Evolutionary conservation across 331 rosid genomes (phyloP).

Genomic region (Quercus phellos): DNA sequence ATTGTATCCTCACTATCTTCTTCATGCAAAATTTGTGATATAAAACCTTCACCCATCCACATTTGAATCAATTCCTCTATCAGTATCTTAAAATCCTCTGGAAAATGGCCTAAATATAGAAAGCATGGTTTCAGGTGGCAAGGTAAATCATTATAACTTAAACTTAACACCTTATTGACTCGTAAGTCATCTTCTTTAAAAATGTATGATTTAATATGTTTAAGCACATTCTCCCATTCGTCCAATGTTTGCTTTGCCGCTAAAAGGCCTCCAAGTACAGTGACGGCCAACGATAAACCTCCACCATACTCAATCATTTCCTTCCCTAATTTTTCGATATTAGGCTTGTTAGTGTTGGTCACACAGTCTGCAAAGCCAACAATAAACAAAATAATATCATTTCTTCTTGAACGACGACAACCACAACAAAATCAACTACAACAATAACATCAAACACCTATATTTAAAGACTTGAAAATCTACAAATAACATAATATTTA

Average conservation of each 20-base stretch:
- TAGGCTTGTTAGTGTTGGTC: too few species aligned
- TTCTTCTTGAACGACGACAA: neutral
- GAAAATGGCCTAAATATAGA: too few species aligned
- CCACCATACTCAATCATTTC: neutral
- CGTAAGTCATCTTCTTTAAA: neutral
- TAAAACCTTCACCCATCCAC: neutral
- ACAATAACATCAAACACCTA: neutral
- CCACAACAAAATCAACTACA: neutral
- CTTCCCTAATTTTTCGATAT: too few species aligned
- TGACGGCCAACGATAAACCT: neutral
- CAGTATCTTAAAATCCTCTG: too few species aligned
- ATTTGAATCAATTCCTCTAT: too few species aligned
- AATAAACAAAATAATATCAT: neutral
- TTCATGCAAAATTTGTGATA: constrained; percentile 17
- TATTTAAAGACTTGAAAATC: neutral
- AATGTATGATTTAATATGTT: neutral
- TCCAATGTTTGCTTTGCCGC: neutral
- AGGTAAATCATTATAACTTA: too few species aligned
- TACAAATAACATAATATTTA: too few species aligned
- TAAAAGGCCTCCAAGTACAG: neutral
- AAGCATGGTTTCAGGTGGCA: too few species aligned
- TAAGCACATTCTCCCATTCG: neutral
- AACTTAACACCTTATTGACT: too few species aligned
- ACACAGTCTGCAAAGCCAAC: neutral
- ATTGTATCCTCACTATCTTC: constrained; percentile 32